Percentiles rank a stretch among this genome's conserved stretches.
These are phyloP conservation scores for Lachnellula subtilissima DNA, from an alignment of 2,329 filamentous ascomycete genomes.

Conservation along the genomic window DNA sequence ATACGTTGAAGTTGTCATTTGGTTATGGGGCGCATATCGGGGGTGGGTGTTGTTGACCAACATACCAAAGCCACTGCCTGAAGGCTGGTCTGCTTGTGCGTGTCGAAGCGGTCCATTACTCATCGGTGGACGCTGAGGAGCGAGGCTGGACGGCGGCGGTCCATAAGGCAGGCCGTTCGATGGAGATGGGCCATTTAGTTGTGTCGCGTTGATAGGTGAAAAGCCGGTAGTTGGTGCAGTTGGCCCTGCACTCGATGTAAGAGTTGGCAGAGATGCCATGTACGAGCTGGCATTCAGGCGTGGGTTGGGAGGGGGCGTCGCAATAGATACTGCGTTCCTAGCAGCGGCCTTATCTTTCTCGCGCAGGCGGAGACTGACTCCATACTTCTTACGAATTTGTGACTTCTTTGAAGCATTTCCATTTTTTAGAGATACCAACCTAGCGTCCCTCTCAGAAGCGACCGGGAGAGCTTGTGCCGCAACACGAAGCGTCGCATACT, in stretches of 20 bases:
- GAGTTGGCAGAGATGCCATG: background rate
- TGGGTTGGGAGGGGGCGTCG: background rate
- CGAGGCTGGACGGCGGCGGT: background rate
- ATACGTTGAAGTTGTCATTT: background rate
- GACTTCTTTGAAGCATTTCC: constrained; percentile 25
- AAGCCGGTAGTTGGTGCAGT: constrained; percentile 4
- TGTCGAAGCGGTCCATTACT: background rate
- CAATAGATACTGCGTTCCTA: background rate
- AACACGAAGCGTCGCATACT: constrained; percentile 8
- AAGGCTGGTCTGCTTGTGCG: background rate
- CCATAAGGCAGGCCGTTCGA: background rate
- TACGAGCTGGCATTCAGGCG: background rate
- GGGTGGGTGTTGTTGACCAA: background rate
- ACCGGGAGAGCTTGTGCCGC: constrained; percentile 6
- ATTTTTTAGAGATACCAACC: constrained; percentile 23
- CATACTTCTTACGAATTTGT: constrained; percentile 24
- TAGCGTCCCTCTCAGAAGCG: constrained; percentile 6
- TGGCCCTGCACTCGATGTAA: background rate
- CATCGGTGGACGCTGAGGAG: background rate
- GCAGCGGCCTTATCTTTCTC: constrained; percentile 23
- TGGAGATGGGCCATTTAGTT: background rate
- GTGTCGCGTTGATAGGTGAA: constrained; percentile 5
- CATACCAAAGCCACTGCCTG: background rate
- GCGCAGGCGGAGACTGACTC: constrained; percentile 26
- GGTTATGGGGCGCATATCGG: constrained; percentile 3